Evolutionary conservation across 2,329 filamentous ascomycete genomes (phyloP).

Genomic region (Tolypocladium endophyticum): DNA sequence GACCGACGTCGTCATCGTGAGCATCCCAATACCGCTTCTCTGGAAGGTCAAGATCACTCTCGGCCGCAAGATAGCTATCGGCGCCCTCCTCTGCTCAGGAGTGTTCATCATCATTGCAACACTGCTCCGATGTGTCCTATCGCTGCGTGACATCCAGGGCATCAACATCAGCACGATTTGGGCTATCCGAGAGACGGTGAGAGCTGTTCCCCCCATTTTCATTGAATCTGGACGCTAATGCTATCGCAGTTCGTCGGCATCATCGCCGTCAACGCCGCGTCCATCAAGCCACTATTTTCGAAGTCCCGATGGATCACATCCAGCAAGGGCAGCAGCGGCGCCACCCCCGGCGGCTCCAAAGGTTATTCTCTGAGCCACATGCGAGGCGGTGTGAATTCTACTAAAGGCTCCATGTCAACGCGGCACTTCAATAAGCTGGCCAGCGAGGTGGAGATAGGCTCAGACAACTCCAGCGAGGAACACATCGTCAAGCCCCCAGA

Average conservation of each 20-base stretch:
- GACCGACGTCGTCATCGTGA: constrained; percentile 27
- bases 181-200: constrained; percentile 31
- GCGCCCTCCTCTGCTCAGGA: constrained; percentile 28
- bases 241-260: constrained; percentile 29
- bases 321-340: constrained; percentile 19
- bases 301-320: constrained; percentile 19
- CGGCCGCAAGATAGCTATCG: constrained; percentile 26
- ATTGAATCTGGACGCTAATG: not conserved
- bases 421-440: constrained; percentile 1
- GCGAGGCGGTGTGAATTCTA: constrained; percentile 4
- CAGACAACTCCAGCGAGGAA: constrained; percentile 20
- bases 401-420: not conserved
- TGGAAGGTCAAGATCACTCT: constrained; percentile 26
- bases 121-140: constrained; percentile 28
- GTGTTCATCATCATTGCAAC: constrained; percentile 32
- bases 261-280: constrained; percentile 29
- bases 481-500: constrained; percentile 12
- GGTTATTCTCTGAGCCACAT: constrained; percentile 14
- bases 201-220: not conserved
- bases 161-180: constrained; percentile 29
- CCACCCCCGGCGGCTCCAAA: constrained; percentile 3
- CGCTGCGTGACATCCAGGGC: constrained; percentile 21
- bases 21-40: constrained; percentile 28
- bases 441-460: constrained; percentile 12
- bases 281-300: constrained; percentile 28